These are phyloP conservation scores for Hysterangium stoloniferum DNA, from an alignment of 768 basidiomycete species.

Conservation along the genomic window DNA sequence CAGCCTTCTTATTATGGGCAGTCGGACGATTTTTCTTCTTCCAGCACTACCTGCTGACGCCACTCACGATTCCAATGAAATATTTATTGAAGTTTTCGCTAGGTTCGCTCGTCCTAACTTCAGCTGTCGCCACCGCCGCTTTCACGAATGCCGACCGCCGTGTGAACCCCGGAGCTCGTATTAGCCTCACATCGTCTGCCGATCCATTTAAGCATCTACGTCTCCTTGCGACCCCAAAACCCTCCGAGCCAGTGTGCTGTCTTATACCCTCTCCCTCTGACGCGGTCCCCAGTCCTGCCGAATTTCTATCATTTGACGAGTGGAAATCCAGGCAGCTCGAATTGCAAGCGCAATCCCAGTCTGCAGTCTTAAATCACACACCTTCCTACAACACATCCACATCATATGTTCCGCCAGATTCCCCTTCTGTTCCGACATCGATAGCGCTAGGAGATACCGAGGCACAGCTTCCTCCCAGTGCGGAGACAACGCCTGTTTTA, in stretches of 20 bases:
- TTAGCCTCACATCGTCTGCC: constrained; percentile 31
- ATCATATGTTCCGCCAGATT: constrained; percentile 5
- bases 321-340: constrained; percentile 69
- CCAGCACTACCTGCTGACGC: no score
- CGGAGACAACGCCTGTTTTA: constrained; percentile 3
- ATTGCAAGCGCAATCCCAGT: constrained; percentile 29
- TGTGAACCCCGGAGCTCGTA: no score
- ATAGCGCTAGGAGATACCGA: not conserved
- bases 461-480: not conserved
- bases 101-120: not conserved
- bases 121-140: not conserved
- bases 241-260: constrained; percentile 56
- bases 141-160: not conserved
- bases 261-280: constrained; percentile 36
- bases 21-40: no score
- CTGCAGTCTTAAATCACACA: constrained; percentile 25
- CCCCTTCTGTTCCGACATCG: not conserved
- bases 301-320: constrained; percentile 77
- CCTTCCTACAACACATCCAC: constrained; percentile 15
- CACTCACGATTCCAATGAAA: no score
- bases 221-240: constrained; percentile 35
- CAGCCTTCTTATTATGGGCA: no score
- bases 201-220: constrained; percentile 58
- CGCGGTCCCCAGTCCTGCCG: constrained; percentile 37
- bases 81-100: no score